These are phyloP conservation scores for Gliomastix tumulicola DNA, from an alignment of 2,329 filamentous ascomycete species.

Conservation along the genomic window DNA sequence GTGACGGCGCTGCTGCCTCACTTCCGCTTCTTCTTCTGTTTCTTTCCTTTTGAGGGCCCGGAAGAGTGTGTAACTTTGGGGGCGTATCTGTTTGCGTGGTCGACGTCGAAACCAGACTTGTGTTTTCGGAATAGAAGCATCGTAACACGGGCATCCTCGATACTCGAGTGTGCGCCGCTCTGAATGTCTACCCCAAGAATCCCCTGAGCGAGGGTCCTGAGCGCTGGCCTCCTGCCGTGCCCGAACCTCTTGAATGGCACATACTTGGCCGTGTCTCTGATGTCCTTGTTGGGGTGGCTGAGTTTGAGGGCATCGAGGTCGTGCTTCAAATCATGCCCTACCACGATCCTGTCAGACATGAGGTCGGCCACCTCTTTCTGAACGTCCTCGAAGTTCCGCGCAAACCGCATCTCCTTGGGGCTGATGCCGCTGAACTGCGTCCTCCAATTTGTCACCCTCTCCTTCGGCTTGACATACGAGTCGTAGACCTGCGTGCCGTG, in stretches of 20 bases:
- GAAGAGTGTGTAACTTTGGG: no score
- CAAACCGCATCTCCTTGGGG: slow-evolving; percentile 62
- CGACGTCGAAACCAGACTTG: slow-evolving; percentile 79
- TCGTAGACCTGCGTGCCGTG: slow-evolving; percentile 92
- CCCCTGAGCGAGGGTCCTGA: slow-evolving; percentile 51
- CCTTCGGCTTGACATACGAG: slow-evolving; percentile 75
- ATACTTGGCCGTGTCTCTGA: slow-evolving; percentile 79
- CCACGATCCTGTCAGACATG: slow-evolving; percentile 63
- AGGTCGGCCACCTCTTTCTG: slow-evolving; percentile 65
- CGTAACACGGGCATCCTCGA: slow-evolving; percentile 77
- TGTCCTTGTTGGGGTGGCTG: slow-evolving; percentile 69
- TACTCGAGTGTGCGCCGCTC: slow-evolving; percentile 55
- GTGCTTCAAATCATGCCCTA: slow-evolving; percentile 80
- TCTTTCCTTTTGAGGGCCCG: slow-evolving; percentile 30
- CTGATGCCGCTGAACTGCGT: slow-evolving; percentile 80
- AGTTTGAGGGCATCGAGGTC: slow-evolving; percentile 70
- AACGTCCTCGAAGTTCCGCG: slow-evolving; percentile 68
- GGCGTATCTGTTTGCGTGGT: slow-evolving; percentile 63
- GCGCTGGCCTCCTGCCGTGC: slow-evolving; percentile 60
- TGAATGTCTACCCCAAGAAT: slow-evolving; percentile 58
- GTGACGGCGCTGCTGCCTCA: slow-evolving; percentile 1
- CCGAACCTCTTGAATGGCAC: slow-evolving; percentile 64
- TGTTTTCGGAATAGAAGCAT: slow-evolving; percentile 83
- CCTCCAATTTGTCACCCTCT: slow-evolving; percentile 82
- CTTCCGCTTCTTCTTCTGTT: slow-evolving; percentile 29